phyloP scores from a whole-genome alignment of 2,329 filamentous ascomycete genomes.

The Aspergillus proliferans region DNA sequence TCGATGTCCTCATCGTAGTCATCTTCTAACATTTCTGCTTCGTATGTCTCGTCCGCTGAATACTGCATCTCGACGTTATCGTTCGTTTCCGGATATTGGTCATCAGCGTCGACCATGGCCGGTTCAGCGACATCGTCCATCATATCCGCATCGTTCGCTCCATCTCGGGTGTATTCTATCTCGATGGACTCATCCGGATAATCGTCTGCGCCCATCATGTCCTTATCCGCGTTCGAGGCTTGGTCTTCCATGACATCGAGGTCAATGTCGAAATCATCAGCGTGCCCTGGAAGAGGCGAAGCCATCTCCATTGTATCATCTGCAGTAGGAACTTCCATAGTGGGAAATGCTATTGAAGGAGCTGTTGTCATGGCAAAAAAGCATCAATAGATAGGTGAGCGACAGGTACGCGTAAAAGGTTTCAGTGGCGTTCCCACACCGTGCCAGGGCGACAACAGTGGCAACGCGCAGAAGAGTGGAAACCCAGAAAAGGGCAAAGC shows the following conservation, averaged over 20 bases:
- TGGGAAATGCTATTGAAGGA: conserved; percentile 22
- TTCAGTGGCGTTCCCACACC: conserved; percentile 13
- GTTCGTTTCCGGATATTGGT: conserved; percentile 20
- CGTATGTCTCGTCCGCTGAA: conserved; percentile 24
- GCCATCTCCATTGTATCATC: conserved; percentile 43
- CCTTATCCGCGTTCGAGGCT: conserved; percentile 51
- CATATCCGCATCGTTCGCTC: conserved; percentile 41
- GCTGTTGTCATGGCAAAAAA: conserved; percentile 29
- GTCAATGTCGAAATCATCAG: conserved; percentile 54
- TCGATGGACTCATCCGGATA: conserved; percentile 25
- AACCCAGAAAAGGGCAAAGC: conserved; percentile 3
- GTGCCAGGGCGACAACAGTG: background rate
- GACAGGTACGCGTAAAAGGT: conserved; percentile 12
- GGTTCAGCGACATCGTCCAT: conserved; percentile 39
- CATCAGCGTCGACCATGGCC: conserved; percentile 33
- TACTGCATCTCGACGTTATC: conserved; percentile 27
- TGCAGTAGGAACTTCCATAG: conserved; percentile 32
- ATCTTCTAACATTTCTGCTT: conserved; percentile 37
- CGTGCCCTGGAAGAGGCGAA: conserved; percentile 34
- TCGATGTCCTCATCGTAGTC: conserved; percentile 32
- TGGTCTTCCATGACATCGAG: conserved; percentile 53
- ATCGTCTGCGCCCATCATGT: conserved; percentile 37
- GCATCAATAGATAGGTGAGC: conserved; percentile 2
- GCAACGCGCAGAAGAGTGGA: background rate
- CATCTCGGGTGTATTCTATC: conserved; percentile 25